Evolutionary conservation across 176 grass and related monocot species (phyloP), one percentile per base, ranked within the genome.

Genomic region (Calamus simplicifolius): DNA sequence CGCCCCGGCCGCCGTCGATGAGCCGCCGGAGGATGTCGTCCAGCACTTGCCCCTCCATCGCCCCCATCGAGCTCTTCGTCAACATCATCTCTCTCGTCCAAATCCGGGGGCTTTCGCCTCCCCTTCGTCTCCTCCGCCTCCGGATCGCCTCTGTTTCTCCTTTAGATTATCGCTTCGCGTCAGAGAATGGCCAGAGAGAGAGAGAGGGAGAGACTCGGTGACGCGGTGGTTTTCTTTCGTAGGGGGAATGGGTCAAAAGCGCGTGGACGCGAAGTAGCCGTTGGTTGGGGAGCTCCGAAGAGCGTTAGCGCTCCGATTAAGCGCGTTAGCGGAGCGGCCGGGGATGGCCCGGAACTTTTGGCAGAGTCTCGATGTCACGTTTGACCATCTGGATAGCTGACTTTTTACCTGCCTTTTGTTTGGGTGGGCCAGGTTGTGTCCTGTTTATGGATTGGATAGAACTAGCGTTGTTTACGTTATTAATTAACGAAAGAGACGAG

Each of bases 51-150:
- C 75, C 79, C 18, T 89, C 85, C 85, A 89, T 85, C 12, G 72
- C 73, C 54, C 70, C 82, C 79, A 89, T 84, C 30, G 85, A 85
- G 43, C 75, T 75, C 69, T 84, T 81, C 7, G 90, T 95, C 90
- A 89, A 86, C 85, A 95, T 83, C 90, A 89, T 48, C 25, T 73
- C 69, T 63, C 23, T 27, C 30, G n/a, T 43, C 35, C 35, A 43
- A 43, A 43, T 43, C 35, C 35, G 35, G 35, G 35, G 35, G 8
- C 8, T 51, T 52, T 52, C 10, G 57, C 53, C 18, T 25, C 52
- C 7, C 62, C 60, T 55, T 60, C 27, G 19, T 60, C 25, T 66
- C 7, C 50, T 29, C 57, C n/a, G 57, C 48, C 10, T 71, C 35
- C 12, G 1, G 35, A 43, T 61, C 21, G 28, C 58, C 4, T 23